A percentile compares a stretch with the other conserved stretches of the same genome.
Conservation (phyloP, 2,329 filamentous ascomycete species). For the Xylaria sp. region DNA sequence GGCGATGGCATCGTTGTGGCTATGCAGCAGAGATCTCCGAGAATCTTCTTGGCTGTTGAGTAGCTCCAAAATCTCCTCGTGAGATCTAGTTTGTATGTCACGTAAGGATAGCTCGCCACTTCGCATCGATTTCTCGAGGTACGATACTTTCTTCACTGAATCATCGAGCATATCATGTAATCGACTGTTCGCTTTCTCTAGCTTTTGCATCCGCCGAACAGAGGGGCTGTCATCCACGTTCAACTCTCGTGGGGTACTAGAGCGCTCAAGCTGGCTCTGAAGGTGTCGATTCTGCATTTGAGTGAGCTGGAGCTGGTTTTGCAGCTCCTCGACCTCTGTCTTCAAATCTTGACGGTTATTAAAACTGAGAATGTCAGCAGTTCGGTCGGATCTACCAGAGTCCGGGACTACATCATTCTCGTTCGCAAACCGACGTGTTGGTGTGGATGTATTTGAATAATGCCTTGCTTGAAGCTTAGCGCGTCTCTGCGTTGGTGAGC, state of each 20-base stretch:
- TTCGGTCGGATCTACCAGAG: conserved; percentile 85
- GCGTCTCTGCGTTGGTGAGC: conserved; percentile 78
- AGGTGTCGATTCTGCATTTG: conserved; percentile 97
- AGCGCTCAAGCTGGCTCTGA: conserved; percentile 83
- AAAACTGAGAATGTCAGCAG: conserved; percentile 83
- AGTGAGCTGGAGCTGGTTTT: conserved; percentile 91
- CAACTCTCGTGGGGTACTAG: conserved; percentile 69
- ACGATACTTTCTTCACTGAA: conserved; percentile 90
- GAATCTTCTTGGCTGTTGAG: conserved; percentile 94
- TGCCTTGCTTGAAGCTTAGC: conserved; percentile 65
- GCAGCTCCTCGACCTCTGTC: conserved; percentile 88
- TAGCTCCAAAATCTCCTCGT: conserved; percentile 92
- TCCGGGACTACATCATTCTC: conserved; percentile 74
- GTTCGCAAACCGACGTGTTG: conserved; percentile 76
- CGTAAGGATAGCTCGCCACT: conserved; percentile 88
- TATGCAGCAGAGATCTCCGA: conserved; percentile 80
- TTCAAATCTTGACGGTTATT: conserved; percentile 93
- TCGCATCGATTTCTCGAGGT: conserved; percentile 85
- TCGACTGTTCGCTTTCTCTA: conserved; percentile 90
- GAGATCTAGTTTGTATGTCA: conserved; percentile 91
- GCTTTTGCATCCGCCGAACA: conserved; percentile 83
- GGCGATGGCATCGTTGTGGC: conserved; percentile 85
- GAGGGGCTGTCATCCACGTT: conserved; percentile 82
- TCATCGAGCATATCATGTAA: conserved; percentile 96
- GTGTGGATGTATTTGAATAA: conserved; percentile 81